Evolutionary conservation across 2,329 filamentous ascomycete genomes (phyloP).

Genomic region (Orbilia oligospora): DNA sequence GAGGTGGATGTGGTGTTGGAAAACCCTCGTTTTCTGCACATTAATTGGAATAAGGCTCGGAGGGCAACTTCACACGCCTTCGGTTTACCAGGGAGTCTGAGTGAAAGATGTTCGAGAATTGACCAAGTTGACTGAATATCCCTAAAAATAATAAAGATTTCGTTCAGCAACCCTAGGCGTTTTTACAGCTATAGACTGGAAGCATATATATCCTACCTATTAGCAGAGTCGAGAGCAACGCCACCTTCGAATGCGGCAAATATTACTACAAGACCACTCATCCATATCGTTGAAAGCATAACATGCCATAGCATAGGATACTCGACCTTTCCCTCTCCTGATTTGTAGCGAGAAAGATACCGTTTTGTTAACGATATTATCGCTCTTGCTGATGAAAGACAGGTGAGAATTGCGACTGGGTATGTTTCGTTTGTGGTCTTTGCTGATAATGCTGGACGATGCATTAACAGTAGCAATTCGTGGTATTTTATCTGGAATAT

Average conservation of each 20-base stretch:
- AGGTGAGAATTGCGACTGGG: conserved; percentile 70
- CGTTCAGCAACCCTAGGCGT: not conserved
- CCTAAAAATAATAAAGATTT: not conserved
- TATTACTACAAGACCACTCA: conserved; percentile 52
- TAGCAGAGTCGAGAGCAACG: conserved; percentile 35
- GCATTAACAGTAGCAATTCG: conserved; percentile 71
- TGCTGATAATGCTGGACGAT: conserved; percentile 70
- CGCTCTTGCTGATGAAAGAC: conserved; percentile 70
- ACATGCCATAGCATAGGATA: conserved; percentile 48
- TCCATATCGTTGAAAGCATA: conserved; percentile 48
- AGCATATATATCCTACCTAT: conserved; percentile 30
- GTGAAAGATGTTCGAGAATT: conserved; percentile 41
- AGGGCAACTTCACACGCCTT: conserved; percentile 55
- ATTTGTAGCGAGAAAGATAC: conserved; percentile 62
- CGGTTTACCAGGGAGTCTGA: conserved; percentile 47
- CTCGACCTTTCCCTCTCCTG: conserved; percentile 18
- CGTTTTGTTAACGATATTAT: conserved; percentile 69
- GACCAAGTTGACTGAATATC: conserved; percentile 47
- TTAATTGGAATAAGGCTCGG: conserved; percentile 40
- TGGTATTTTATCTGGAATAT: conserved; percentile 70
- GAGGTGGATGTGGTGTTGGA: conserved; percentile 3
- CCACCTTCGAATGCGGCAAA: conserved; percentile 47
- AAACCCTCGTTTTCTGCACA: conserved; percentile 44
- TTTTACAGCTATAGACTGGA: no score
- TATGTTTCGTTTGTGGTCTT: conserved; percentile 69